These are phyloP conservation scores for Erigeron philadelphicus DNA, from an alignment of 140 eudicot species.

Conservation along the genomic window DNA sequence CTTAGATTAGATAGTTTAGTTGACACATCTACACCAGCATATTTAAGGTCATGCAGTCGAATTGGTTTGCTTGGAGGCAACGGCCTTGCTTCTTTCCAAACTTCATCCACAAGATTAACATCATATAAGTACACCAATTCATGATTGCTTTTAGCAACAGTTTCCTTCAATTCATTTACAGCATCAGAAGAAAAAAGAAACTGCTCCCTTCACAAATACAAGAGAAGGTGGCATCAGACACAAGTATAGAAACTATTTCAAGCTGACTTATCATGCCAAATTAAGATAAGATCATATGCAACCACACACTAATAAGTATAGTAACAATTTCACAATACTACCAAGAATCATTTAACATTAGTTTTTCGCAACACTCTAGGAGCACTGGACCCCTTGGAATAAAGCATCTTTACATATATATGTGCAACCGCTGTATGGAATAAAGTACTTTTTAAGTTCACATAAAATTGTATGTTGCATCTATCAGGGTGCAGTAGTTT, in stretches of 20 bases:
- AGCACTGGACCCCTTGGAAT: neutral
- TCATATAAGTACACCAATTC: constrained; percentile 84
- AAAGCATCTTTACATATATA: neutral
- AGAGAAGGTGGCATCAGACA: constrained; percentile 49
- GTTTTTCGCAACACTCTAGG: neutral
- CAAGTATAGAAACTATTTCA: constrained; percentile 24
- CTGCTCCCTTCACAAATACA: constrained; percentile 90
- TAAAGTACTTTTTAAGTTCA: neutral
- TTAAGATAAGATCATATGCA: neutral
- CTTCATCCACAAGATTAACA: constrained; percentile 82
- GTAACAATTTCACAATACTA: neutral
- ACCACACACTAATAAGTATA: neutral
- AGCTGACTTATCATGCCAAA: neutral
- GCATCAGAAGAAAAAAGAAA: constrained; percentile 93
- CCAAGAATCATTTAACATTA: neutral
- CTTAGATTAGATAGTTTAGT: constrained; percentile 72
- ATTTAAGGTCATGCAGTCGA: constrained; percentile 77
- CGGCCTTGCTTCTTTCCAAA: constrained; percentile 91
- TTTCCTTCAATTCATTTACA: constrained; percentile 76
- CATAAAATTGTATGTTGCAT: neutral
- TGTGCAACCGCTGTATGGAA: neutral
- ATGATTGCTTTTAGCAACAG: constrained; percentile 57
- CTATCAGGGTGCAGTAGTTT: neutral
- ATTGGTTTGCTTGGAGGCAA: constrained; percentile 64
- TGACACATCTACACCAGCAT: constrained; percentile 83